Evolutionary conservation across 768 basidiomycete genomes (phyloP).

Genomic region (Tulasnella sp.): DNA sequence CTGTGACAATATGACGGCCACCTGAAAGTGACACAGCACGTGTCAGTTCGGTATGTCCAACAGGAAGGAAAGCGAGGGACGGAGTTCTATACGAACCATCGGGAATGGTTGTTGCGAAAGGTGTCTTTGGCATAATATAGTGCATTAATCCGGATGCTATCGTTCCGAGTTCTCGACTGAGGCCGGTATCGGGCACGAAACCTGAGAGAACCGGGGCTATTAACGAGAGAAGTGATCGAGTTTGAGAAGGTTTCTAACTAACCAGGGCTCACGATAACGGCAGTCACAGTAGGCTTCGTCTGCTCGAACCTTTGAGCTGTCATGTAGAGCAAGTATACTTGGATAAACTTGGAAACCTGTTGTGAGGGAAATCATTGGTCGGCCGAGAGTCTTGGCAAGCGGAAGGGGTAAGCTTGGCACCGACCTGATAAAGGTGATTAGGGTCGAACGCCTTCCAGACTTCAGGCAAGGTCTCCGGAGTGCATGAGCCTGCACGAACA

Average conservation of each 20-base stretch:
- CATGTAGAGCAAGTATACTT: constrained; percentile 19
- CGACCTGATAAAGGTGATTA: constrained; percentile 5
- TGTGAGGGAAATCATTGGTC: neutral
- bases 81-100: constrained; percentile 18
- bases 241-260: neutral
- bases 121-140: constrained; percentile 16
- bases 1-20: neutral
- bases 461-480: neutral
- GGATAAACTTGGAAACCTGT: constrained; percentile 22
- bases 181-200: constrained; percentile 24
- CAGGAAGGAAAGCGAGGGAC: neutral
- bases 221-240: neutral
- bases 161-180: constrained; percentile 16
- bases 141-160: constrained; percentile 1
- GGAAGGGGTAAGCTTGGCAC: neutral
- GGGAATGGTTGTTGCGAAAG: constrained; percentile 21
- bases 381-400: neutral
- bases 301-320: constrained; percentile 14
- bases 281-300: neutral
- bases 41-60: neutral
- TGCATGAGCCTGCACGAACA: neutral
- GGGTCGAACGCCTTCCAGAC: neutral
- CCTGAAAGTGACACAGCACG: neutral
- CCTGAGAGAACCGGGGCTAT: constrained; percentile 8
- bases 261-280: constrained; percentile 21